phyloP scores from a whole-genome alignment of 2,329 filamentous ascomycete genomes.

The Pseudocercospora fijiensis region DNA sequence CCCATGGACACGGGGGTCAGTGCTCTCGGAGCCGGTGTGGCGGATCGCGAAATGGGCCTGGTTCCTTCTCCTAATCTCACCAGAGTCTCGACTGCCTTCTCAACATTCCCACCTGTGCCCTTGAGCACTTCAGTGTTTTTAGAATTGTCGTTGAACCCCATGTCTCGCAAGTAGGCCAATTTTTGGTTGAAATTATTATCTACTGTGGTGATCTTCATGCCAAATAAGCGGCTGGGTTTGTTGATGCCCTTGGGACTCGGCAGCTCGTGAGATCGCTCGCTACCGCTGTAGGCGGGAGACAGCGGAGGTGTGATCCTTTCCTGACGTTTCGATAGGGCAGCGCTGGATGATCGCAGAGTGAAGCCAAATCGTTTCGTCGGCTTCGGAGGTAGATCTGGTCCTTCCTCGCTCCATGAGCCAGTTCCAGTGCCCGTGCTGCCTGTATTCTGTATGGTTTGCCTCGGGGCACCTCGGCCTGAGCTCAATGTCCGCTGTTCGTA shows the following conservation, averaged over 20 bases:
- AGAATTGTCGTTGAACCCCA: slow-evolving; percentile 86
- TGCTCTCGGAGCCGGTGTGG: slow-evolving; percentile 35
- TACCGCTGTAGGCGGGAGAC: slow-evolving; percentile 37
- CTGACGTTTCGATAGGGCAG: slow-evolving; percentile 61
- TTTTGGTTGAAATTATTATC: slow-evolving; percentile 71
- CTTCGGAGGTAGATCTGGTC: slow-evolving; percentile 60
- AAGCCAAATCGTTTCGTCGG: slow-evolving; percentile 62
- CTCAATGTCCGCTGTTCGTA: slow-evolving; percentile 67
- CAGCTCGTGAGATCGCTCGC: slow-evolving; percentile 26
- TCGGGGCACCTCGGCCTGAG: slow-evolving; percentile 18
- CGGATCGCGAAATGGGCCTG: slow-evolving; percentile 40
- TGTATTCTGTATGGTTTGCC: slow-evolving; percentile 53
- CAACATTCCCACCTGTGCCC: slow-evolving; percentile 78
- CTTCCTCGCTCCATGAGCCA: slow-evolving; percentile 53
- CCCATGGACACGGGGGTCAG: slow-evolving; percentile 48
- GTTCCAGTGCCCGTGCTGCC: slow-evolving; percentile 50
- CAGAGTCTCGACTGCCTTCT: slow-evolving; percentile 80
- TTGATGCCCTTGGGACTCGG: slow-evolving; percentile 44
- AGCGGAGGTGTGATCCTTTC: slow-evolving; percentile 39
- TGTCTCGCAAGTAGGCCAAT: slow-evolving; percentile 73
- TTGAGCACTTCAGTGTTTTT: slow-evolving; percentile 80
- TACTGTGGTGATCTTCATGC: slow-evolving; percentile 52
- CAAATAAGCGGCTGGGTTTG: slow-evolving; percentile 53
- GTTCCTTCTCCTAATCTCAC: slow-evolving; percentile 75
- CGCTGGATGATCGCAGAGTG: slow-evolving; percentile 66